These are phyloP conservation scores for Trifolium subterraneum DNA, from an alignment of 306 rosid species.

Conservation along the genomic window DNA sequence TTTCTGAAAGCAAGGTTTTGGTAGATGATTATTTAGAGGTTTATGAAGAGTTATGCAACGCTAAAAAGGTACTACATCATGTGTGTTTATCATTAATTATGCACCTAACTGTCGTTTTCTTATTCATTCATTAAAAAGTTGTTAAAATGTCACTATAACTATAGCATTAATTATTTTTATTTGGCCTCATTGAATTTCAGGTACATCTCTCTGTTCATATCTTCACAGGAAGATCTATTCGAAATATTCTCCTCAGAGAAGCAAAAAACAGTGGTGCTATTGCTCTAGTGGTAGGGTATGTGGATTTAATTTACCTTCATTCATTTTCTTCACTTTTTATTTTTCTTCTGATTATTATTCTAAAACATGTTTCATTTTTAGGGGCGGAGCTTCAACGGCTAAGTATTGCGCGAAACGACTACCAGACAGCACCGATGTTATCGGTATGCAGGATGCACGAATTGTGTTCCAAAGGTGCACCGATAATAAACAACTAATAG, in stretches of 20 bases:
- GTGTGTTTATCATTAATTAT: background rate
- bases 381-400: conserved; percentile 63
- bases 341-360: conserved; percentile 37
- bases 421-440: conserved; percentile 63
- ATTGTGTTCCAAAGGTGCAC: conserved; percentile 65
- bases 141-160: background rate
- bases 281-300: conserved; percentile 82
- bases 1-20: conserved; percentile 51
- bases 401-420: conserved; percentile 71
- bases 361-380: conserved; percentile 46
- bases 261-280: conserved; percentile 60
- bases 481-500: conserved; percentile 62
- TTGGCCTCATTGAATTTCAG: conserved; percentile 52
- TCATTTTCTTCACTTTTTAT: background rate
- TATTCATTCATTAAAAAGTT: background rate
- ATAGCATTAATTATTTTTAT: conserved; percentile 20
- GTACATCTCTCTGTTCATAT: conserved; percentile 62
- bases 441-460: conserved; percentile 68
- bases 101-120: background rate
- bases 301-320: conserved; percentile 1
- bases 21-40: conserved; percentile 69
- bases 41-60: conserved; percentile 63
- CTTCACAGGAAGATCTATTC: conserved; percentile 58
- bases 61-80: conserved; percentile 57
- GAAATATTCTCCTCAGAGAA: conserved; percentile 64